phyloP scores from a whole-genome alignment of 164 flowering plant species.

The Tetracentron sinense region DNA sequence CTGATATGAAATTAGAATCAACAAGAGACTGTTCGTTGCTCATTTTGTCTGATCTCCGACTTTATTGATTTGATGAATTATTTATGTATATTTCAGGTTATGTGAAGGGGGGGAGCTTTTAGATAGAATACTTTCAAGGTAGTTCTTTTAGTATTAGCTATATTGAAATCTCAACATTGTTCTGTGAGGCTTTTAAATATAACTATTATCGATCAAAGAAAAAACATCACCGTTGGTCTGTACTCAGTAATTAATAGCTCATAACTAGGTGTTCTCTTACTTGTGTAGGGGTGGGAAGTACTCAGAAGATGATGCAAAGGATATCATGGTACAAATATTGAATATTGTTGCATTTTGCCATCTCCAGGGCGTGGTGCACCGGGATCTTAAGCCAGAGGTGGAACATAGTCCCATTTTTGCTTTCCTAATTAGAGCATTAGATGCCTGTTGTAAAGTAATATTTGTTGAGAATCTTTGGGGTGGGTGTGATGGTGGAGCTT shows the following conservation, averaged over 20 bases:
- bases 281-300: constrained; percentile 80
- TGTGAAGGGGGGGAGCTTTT: constrained; percentile 98
- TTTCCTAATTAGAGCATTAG: not conserved
- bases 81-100: constrained; percentile 47
- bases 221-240: too few species aligned
- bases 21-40: not conserved
- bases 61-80: constrained; percentile 2
- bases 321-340: constrained; percentile 76
- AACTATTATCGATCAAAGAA: too few species aligned
- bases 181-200: not conserved
- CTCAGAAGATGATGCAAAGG: constrained; percentile 91
- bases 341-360: constrained; percentile 83
- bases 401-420: constrained; percentile 5
- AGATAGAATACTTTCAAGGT: constrained; percentile 96
- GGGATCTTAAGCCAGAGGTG: constrained; percentile 99
- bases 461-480: too few species aligned
- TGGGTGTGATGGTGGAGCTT: too few species aligned
- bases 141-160: not conserved
- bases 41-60: not conserved
- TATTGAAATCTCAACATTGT: not conserved
- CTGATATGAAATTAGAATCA: not conserved
- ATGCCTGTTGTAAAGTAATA: not conserved
- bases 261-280: constrained; percentile 8
- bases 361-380: constrained; percentile 95
- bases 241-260: not conserved